Evolutionary conservation across 352 stramenopile species (phyloP), one percentile per base, ranked within the genome.

Genomic region (Phytophthora pseudosyringae): DNA sequence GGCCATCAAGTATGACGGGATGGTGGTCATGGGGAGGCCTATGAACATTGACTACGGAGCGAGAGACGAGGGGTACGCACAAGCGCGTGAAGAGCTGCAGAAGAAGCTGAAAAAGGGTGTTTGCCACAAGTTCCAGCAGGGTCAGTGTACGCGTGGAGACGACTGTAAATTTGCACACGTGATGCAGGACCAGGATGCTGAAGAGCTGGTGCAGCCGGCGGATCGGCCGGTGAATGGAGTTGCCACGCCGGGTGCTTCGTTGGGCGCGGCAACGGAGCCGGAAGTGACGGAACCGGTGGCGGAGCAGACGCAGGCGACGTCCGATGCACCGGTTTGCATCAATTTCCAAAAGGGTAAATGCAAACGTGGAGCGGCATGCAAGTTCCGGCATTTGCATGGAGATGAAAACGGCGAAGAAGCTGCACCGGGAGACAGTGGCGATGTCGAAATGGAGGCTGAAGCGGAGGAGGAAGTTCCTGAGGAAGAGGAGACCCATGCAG

Each of bases 41-140:
- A 93, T 95, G 81, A 90, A 86, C 56, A 75, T 95, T 44, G 87
- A 95, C 64, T 94, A 93, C 60, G 84, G 83, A 29, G 65, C 78
- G 3, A 73, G 84, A 33, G 85, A 94, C 58, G 87, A 93, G 48
- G 76, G 68, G 16, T 81, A 82, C 15, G 80, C 83, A 3, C 79
- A 90, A 54, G 79, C 75, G 9, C 84, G 86, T n/a, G 87, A 91
- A 28, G 83, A 86, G 1, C 57, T 95, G 35, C 73, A 90, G 56
- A 80, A 83, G 47, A 91, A 91, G 58, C 64, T 91, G 39, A 91
- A 91, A 77, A 91, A 91, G 47, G 82, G 82, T 6, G 67, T 91
- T 35, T 91, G 82, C 49, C 75, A 89, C 69, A 89, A 89, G 67
- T 91, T 89, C 68, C 80, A 91, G 61, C 66, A 71, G 26, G 79